Conservation (phyloP, 139 green algal genomes). For the Chlorella ohadii region DNA sequence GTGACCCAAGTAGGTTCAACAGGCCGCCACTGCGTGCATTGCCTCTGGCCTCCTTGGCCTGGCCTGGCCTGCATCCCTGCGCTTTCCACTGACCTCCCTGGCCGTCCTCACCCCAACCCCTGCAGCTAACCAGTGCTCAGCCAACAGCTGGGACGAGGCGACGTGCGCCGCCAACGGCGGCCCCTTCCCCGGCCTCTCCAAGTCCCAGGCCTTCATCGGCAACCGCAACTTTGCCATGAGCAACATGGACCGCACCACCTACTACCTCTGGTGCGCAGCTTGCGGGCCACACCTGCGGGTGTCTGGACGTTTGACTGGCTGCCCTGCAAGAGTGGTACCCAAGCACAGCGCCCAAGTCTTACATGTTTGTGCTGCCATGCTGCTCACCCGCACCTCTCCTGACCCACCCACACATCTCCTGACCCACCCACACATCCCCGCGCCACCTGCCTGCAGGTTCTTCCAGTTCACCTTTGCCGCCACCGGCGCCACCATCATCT, state of each 20-base stretch:
- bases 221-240: constrained; percentile 46
- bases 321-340: no score
- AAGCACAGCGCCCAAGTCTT: no score
- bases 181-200: not conserved
- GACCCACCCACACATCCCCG: not conserved
- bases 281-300: no score
- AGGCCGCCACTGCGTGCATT: no score
- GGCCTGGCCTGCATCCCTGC: no score
- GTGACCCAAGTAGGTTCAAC: constrained; percentile 37
- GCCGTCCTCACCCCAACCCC: no score
- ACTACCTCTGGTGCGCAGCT: constrained; percentile 31
- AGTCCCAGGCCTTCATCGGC: constrained; percentile 45
- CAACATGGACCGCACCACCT: constrained; percentile 15
- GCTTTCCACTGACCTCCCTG: no score
- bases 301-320: not conserved
- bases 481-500: constrained; percentile 80
- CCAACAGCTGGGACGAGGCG: not conserved
- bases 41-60: no score
- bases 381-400: no score
- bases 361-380: no score
- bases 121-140: no score
- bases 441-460: constrained; percentile 28
- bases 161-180: not conserved
- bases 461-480: constrained; percentile 73
- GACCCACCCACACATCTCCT: no score